Percentiles rank a stretch among this genome's conserved stretches.
Evolutionary conservation across 2,329 filamentous ascomycete species (phyloP).

Genomic region (Aspergillus melleus): DNA sequence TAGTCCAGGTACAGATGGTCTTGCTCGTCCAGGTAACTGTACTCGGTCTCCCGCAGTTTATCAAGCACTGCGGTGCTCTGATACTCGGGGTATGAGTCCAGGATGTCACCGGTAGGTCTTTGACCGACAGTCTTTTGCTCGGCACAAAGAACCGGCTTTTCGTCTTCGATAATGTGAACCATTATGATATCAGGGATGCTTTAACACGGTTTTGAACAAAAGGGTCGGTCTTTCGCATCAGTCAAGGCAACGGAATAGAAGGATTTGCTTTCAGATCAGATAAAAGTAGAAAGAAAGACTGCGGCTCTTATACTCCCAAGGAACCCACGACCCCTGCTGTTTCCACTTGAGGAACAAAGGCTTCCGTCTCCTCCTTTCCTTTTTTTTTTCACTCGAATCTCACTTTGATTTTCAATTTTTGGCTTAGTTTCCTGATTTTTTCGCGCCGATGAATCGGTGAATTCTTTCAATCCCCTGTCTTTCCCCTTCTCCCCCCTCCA

Average conservation of each 20-base stretch:
- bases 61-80: slow-evolving; percentile 3
- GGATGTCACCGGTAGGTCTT: neutral
- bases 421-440: too few species aligned
- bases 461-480: neutral
- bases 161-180: neutral
- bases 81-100: slow-evolving; percentile 10
- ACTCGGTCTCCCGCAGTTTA: slow-evolving; percentile 8
- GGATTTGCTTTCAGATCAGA: neutral
- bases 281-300: neutral
- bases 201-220: neutral
- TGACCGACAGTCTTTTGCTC: neutral
- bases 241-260: too few species aligned
- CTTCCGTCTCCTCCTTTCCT: too few species aligned
- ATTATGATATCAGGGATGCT: neutral
- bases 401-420: too few species aligned
- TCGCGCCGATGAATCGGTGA: too few species aligned
- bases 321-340: neutral
- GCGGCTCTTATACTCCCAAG: neutral
- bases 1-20: slow-evolving; percentile 12
- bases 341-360: neutral
- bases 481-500: neutral
- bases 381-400: too few species aligned
- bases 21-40: slow-evolving; percentile 12
- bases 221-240: too few species aligned
- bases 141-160: neutral